Evolutionary conservation across 2,329 filamentous ascomycete genomes (phyloP), one percentile per base, ranked within the genome.

Genomic region (Aspergillus sojae): DNA sequence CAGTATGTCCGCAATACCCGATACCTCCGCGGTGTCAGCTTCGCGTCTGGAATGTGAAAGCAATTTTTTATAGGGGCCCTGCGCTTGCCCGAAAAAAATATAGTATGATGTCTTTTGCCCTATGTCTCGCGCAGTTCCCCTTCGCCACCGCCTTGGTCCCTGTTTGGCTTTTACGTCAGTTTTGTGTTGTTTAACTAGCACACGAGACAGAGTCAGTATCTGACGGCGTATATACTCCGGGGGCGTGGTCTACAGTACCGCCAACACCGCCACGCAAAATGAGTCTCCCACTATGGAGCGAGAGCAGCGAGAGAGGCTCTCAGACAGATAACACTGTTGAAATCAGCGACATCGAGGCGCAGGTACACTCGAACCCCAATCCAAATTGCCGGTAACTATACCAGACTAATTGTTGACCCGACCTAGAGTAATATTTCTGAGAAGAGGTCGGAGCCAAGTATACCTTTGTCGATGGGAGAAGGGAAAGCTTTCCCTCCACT

Each of bases 401-500:
- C 39, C 21, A 32, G 48, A 32, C 3, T 34, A n/a, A 52, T 19
- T 21, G 48, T 12, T 14, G 28, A 6, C 48, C 11, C 10, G 19
- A 52, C 28, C 19, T 34, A 52, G 48, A 52, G 7, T n/a, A n/a
- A 10, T n/a, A n/a, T 41, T 19, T n/a, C 30, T 9, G 28, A 52
- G 21, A 52, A 52, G 19, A 10, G n/a, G 3, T 14, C 28, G 14
- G 28, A 52, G 28, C 30, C 28, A n/a, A 52, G 39, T 41, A 3
- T 10, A 10, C 16, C 48, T 32, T 21, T 52, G 21, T 52, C 48
- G 2, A 52, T 62, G 34, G 67, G 64, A 55, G 65, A 36, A 59
- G 82, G 80, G 4, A 85, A 82, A 64, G 73, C 78, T 3, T 82
- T 81, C 61, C 84, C 84, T 4, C 81, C 81, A 7, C 73, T 73